Percentiles rank a stretch among this genome's conserved stretches.
Evolutionary conservation across 371 early-diverging fungal species (phyloP).

Genomic region (Mortierella sp.): DNA sequence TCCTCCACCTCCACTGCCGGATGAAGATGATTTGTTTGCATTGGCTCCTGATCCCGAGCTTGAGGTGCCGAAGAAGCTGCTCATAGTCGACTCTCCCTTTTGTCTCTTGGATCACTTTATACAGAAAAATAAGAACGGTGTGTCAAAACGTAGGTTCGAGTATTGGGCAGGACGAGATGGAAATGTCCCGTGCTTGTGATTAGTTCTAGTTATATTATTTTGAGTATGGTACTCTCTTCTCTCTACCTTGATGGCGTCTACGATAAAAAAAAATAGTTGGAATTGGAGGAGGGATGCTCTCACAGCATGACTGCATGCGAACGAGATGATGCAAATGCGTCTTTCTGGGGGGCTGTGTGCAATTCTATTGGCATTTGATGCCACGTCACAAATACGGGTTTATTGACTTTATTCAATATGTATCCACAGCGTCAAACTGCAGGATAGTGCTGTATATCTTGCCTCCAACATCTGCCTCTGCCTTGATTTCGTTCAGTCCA

Average conservation of each 20-base stretch:
- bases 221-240: neutral
- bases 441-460: constrained; percentile 44
- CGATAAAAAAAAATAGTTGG: neutral
- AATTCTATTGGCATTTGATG: no score
- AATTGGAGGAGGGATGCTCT: neutral
- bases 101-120: neutral
- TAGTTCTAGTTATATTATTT: no score
- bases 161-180: neutral
- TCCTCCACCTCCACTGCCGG: constrained; percentile 22
- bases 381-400: no score
- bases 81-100: constrained; percentile 16
- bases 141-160: no score
- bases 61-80: constrained; percentile 41
- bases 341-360: neutral
- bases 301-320: neutral
- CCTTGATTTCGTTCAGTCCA: constrained; percentile 49
- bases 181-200: no score
- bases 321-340: neutral
- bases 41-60: constrained; percentile 32
- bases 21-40: constrained; percentile 27
- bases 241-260: neutral
- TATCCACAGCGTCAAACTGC: constrained; percentile 49
- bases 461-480: constrained; percentile 41
- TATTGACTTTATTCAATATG: constrained; percentile 21
- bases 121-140: neutral